Evolutionary conservation across 108 stramenopile species (phyloP).

Genomic region (Halocafeteria seosinensis): DNA sequence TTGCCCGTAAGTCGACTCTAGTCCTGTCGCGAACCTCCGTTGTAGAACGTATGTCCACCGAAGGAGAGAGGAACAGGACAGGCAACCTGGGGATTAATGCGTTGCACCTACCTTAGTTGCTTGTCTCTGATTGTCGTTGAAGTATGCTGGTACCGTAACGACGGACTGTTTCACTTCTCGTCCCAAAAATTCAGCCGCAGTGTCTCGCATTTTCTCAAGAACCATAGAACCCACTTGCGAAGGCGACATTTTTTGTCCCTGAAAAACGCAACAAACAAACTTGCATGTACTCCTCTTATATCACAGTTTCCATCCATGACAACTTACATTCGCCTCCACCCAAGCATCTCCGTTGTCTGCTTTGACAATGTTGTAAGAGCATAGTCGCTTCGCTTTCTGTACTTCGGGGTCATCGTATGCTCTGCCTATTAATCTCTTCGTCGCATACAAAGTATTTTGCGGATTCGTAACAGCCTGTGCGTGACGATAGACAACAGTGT

Average conservation of each 20-base stretch:
- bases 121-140: slow-evolving; percentile 89
- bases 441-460: slow-evolving; percentile 90
- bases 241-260: slow-evolving; percentile 76
- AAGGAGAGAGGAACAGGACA: too few relatives aligned
- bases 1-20: too few relatives aligned
- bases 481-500: too few relatives aligned
- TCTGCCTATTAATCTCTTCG: slow-evolving; percentile 93
- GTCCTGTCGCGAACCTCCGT: too few relatives aligned
- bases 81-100: too few relatives aligned
- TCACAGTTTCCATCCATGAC: too few relatives aligned
- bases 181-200: slow-evolving; percentile 88
- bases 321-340: slow-evolving; percentile 69
- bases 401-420: slow-evolving; percentile 71
- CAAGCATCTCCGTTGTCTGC: slow-evolving; percentile 80
- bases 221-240: slow-evolving; percentile 97
- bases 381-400: slow-evolving; percentile 63
- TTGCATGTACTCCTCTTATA: too few relatives aligned
- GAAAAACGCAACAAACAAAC: background rate
- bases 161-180: slow-evolving; percentile 84
- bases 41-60: too few relatives aligned
- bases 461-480: slow-evolving; percentile 84
- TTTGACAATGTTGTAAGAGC: slow-evolving; percentile 94
- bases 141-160: slow-evolving; percentile 97
- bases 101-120: too few relatives aligned
- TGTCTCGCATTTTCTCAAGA: slow-evolving; percentile 98